Percentiles rank a stretch among this genome's conserved stretches.
These are phyloP conservation scores for Cystobasidiopsis lactophilus DNA, from an alignment of 768 basidiomycete species.

Conservation along the genomic window DNA sequence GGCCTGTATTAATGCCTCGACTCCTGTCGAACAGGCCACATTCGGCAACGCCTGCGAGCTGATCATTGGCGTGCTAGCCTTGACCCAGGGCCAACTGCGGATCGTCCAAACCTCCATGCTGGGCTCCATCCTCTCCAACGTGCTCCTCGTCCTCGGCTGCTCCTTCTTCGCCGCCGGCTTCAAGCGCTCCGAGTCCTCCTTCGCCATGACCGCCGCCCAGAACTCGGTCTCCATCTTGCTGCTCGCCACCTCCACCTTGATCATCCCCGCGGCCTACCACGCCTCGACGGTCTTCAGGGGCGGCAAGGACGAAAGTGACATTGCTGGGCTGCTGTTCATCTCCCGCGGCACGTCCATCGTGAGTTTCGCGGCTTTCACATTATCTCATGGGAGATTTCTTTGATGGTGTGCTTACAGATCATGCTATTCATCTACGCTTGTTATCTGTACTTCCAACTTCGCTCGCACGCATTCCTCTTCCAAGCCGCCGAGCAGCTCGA, in stretches of 20 bases:
- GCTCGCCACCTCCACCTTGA: slow-evolving; percentile 62
- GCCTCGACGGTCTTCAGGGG: slow-evolving; percentile 1
- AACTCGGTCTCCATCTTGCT: slow-evolving; percentile 37
- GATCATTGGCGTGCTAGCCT: slow-evolving; percentile 49
- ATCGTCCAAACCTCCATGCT: slow-evolving; percentile 87
- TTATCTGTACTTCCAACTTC: slow-evolving; percentile 59
- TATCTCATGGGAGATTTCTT: not conserved
- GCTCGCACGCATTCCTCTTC: slow-evolving; percentile 48
- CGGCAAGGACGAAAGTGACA: not conserved
- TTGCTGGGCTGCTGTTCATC: slow-evolving; percentile 37
- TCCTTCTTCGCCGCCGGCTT: slow-evolving; percentile 69
- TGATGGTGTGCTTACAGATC: slow-evolving; percentile 6
- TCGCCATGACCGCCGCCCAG: slow-evolving; percentile 69
- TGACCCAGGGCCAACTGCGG: slow-evolving; percentile 55
- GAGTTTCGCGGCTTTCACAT: not conserved
- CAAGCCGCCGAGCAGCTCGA: slow-evolving; percentile 27
- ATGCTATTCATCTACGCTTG: slow-evolving; percentile 45
- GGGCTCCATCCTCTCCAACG: slow-evolving; percentile 73
- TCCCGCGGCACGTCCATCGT: slow-evolving; percentile 61
- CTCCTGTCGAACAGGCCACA: slow-evolving; percentile 19
- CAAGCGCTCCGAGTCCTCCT: slow-evolving; percentile 42
- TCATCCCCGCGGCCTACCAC: slow-evolving; percentile 70
- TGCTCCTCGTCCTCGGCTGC: slow-evolving; percentile 71
- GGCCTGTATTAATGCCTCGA: not conserved
- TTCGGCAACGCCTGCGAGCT: slow-evolving; percentile 41